Evolutionary conservation across 192 early-diverging fungal genomes (phyloP), one percentile per base, ranked within the genome.

Genomic region (Thamnidium elegans): DNA sequence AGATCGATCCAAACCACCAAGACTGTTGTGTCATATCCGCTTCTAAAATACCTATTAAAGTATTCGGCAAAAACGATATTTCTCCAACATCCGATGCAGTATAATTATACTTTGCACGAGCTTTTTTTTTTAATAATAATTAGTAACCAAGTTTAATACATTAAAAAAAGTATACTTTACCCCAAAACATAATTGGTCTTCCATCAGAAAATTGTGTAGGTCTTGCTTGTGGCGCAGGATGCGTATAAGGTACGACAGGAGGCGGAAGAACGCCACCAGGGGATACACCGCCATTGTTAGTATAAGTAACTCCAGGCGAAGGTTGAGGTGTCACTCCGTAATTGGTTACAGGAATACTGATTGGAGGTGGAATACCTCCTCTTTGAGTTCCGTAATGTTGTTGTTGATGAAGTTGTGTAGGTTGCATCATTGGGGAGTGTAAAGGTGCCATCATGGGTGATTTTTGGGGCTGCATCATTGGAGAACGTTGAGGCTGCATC

Each of bases 401-500:
- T 26, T 43, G 39, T 45, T 7, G 56, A 39, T 4, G 39, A 58
- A 58, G 56, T 34, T 59, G 58, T 10, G 36, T 4, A 4, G 58
- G 21, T 30, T 43, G 58, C 1, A 45, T 59, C 17, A 42, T 44
- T 13, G 58, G 55, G 14, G 55, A 11, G 10, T 39, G 19, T 8
- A 36, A n/a, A 11, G 56, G 20, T 4, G 34, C n/a, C 43, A 30
- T 9, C 21, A 31, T 39, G 6, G 21, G 17, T 23, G 13, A 20
- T 30, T 32, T 30, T 9, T 31, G 60, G 17, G 30, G 30, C 11
- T 62, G 60, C n/a, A 31, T 31, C 51, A 30, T 21, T 6, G 60
- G 58, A 0, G 58, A 59, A 7, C 45, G 21, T 11, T 62, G 60
- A 8, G 60, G 45, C 45, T 62, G 60, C 26, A 50, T 50, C 46